Conservation (phyloP, 306 rosid genomes). For the Biancaea sappan region DNA sequence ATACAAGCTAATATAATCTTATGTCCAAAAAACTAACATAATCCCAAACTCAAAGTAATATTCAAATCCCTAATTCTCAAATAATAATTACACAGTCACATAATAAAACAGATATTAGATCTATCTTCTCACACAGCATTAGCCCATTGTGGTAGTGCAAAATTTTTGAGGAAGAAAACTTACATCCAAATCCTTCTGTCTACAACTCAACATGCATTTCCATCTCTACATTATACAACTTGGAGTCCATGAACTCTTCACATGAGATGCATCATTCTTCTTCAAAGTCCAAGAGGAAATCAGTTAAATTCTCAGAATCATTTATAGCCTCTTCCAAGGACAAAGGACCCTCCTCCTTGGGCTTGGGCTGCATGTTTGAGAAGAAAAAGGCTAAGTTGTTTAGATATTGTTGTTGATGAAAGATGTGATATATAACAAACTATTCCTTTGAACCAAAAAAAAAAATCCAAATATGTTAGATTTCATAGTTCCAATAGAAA, state of each 20-base stretch:
- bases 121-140: background rate
- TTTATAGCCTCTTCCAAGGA: conserved; percentile 76
- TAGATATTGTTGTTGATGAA: conserved; percentile 4
- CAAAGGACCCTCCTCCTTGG: conserved; percentile 64
- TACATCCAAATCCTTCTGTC: conserved; percentile 10
- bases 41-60: too few species aligned
- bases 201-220: background rate
- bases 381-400: background rate
- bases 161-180: background rate
- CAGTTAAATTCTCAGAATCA: conserved; percentile 87
- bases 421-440: conserved; percentile 1
- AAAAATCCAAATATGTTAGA: conserved; percentile 20
- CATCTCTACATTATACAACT: conserved; percentile 4
- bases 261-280: conserved; percentile 51
- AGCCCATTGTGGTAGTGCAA: background rate
- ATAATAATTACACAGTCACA: background rate
- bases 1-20: background rate
- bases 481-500: background rate
- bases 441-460: too few species aligned
- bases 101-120: background rate
- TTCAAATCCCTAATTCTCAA: background rate
- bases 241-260: conserved; percentile 18
- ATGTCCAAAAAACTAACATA: background rate
- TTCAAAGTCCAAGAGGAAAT: conserved; percentile 88
- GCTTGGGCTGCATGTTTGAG: conserved; percentile 62